Base-by-base conservation (phyloP, 2,329 filamentous ascomycete species). In the Microcera coccophila region DNA sequence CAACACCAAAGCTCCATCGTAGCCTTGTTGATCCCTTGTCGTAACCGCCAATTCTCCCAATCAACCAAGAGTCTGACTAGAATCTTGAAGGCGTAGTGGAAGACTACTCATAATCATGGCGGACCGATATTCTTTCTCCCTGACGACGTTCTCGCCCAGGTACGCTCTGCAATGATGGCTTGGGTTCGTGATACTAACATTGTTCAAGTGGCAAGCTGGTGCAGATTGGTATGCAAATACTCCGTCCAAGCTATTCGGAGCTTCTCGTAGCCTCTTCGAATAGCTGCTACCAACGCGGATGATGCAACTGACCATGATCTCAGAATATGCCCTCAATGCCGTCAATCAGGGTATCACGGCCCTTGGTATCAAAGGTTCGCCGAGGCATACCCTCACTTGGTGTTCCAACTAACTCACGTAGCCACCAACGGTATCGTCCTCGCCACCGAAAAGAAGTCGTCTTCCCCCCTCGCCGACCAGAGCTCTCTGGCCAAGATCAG, bases 71-170 rank as follows among this genome's bases (percentile, higher is more conserved):
- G 22, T 7, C 12, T 12, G 7, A 26, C 7, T 26, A 26, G 7
- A 26, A 26, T 26, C 22, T 7, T n/a, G 22, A 7, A 26, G 12
- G 26, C 32, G 41, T 22, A 36, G 39, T 32, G 28, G 29, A 40
- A 28, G 22, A 49, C 41, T 31, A 47, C 20, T 39, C 53, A 49
- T 60, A 63, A 75, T 55, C 66, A 98, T 98, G 91, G 91, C 93
- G 64, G 93, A 98, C 73, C 81, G 93, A 76, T 98, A 98, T 73
- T 96, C 91, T 42, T 98, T 98, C 83, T 98, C 93, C 47, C 81
- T 98, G 67, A 98, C 93, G 53, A 98, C 93, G 54, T 98, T 98
- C 84, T 97, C 93, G 64, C 93, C 93, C 69, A 98, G 91, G 93
- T 94, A 83, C 71, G 82, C 64, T 64, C 48, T 53, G 45, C 45